These are phyloP conservation scores for Madurella mycetomatis DNA, from an alignment of 2,329 filamentous ascomycete species.

Conservation along the genomic window DNA sequence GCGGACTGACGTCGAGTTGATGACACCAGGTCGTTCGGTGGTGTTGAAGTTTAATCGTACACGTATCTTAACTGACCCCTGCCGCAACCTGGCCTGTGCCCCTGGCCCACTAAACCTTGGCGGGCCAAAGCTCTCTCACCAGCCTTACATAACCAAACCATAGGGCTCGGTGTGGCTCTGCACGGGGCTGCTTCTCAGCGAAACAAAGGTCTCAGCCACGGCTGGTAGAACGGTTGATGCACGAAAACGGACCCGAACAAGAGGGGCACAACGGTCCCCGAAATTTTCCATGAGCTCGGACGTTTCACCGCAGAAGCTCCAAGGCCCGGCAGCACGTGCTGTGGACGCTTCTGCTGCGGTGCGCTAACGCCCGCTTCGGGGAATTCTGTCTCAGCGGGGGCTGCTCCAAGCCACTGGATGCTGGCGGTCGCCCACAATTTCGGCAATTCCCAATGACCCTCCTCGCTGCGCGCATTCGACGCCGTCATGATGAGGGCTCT, in stretches of 20 bases:
- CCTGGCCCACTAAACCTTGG: background rate
- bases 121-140: too few relatives aligned
- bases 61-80: conserved; percentile 23
- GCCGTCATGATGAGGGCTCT: too few relatives aligned
- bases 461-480: too few relatives aligned
- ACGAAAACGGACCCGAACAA: background rate
- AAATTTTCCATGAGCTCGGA: background rate
- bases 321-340: background rate
- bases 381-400: conserved; percentile 6
- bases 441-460: background rate
- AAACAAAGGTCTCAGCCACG: too few relatives aligned
- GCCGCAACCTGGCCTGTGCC: conserved; percentile 11
- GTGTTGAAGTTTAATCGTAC: conserved; percentile 15
- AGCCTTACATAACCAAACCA: too few relatives aligned
- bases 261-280: background rate
- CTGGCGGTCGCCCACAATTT: background rate
- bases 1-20: background rate
- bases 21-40: conserved; percentile 1
- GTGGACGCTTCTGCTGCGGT: background rate
- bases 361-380: conserved; percentile 3
- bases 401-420: conserved; percentile 12
- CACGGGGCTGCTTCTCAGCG: too few relatives aligned
- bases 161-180: too few relatives aligned
- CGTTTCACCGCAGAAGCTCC: background rate
- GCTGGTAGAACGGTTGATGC: background rate